Evolutionary conservation across 2,329 filamentous ascomycete genomes (phyloP).

Genomic region (Juglanconis oblonga): DNA sequence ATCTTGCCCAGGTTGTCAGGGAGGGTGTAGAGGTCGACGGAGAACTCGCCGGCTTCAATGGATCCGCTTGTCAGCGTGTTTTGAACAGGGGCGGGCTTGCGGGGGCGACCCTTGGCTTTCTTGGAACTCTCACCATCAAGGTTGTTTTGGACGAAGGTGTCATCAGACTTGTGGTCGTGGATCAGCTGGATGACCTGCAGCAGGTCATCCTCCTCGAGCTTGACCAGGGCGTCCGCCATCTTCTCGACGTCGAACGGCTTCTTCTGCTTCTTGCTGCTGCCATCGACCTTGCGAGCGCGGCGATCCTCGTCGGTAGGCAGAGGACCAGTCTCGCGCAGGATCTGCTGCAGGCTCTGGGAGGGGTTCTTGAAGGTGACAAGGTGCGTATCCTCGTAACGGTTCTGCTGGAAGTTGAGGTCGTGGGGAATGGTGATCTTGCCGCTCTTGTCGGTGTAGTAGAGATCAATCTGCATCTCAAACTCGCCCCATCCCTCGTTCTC

Average conservation of each 20-base stretch:
- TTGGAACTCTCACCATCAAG: conserved; percentile 72
- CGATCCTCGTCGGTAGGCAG: conserved; percentile 72
- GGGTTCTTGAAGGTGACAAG: conserved; percentile 87
- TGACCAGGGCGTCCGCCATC: conserved; percentile 85
- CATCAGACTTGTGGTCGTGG: conserved; percentile 90
- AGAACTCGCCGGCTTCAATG: conserved; percentile 81
- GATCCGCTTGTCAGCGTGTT: conserved; percentile 1
- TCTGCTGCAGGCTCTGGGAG: conserved; percentile 75
- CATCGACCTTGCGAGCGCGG: conserved; percentile 62
- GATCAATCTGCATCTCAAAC: conserved; percentile 88
- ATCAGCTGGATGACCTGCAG: conserved; percentile 96
- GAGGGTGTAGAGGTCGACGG: conserved; percentile 96
- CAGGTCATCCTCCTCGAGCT: conserved; percentile 87
- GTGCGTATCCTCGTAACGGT: conserved; percentile 81
- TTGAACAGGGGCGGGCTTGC: conserved; percentile 9
- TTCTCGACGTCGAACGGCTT: conserved; percentile 86
- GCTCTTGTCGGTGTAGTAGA: conserved; percentile 81
- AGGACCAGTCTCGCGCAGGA: conserved; percentile 79
- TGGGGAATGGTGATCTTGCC: conserved; percentile 77
- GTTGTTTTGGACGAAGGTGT: conserved; percentile 97
- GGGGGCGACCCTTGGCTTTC: conserved; percentile 4
- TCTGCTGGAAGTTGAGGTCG: conserved; percentile 85
- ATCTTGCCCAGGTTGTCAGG: conserved; percentile 85
- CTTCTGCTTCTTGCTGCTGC: conserved; percentile 74
- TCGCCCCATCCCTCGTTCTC: conserved; percentile 97